Conservation (phyloP, 2,329 filamentous ascomycete genomes). For the Trichoderma simmonsii region DNA sequence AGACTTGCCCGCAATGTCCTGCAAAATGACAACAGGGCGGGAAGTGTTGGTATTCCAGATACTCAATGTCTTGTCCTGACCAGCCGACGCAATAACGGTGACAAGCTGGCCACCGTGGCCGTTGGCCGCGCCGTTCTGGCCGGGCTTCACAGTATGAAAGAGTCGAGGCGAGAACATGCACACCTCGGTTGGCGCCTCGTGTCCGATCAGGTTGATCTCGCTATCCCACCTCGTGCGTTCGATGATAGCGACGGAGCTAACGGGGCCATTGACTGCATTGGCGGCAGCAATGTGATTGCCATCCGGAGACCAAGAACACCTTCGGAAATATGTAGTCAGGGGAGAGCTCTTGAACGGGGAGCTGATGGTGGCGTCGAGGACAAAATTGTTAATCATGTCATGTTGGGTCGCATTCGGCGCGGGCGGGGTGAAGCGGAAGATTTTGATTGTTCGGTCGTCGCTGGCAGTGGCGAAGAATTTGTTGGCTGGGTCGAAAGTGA, state of each 20-base stretch:
- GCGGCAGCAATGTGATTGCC: constrained; percentile 95
- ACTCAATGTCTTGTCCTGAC: constrained; percentile 92
- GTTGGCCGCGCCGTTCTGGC: constrained; percentile 48
- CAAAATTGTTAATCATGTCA: constrained; percentile 95
- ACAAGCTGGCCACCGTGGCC: constrained; percentile 53
- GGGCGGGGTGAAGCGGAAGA: constrained; percentile 91
- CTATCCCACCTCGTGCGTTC: constrained; percentile 90
- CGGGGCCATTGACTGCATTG: constrained; percentile 94
- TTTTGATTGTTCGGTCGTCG: constrained; percentile 94
- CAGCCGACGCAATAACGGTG: constrained; percentile 93
- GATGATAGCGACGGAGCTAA: constrained; percentile 95
- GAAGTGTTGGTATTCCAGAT: constrained; percentile 98
- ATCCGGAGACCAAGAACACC: constrained; percentile 97
- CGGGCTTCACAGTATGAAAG: constrained; percentile 71
- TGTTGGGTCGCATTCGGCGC: constrained; percentile 88
- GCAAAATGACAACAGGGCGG: constrained; percentile 81
- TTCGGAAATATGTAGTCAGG: constrained; percentile 91
- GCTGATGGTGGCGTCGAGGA: constrained; percentile 86
- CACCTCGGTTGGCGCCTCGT: constrained; percentile 95
- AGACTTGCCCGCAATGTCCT: constrained; percentile 85
- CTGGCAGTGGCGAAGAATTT: constrained; percentile 99
- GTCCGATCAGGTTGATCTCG: constrained; percentile 94
- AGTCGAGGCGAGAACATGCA: constrained; percentile 94
- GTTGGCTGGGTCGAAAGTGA: constrained; percentile 97
- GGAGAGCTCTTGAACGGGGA: constrained; percentile 87